A percentile compares a stretch with the other conserved stretches of the same genome.
These are phyloP conservation scores for Fusarium tanahbumbuense DNA, from an alignment of 2,329 filamentous ascomycete genomes.

Conservation along the genomic window DNA sequence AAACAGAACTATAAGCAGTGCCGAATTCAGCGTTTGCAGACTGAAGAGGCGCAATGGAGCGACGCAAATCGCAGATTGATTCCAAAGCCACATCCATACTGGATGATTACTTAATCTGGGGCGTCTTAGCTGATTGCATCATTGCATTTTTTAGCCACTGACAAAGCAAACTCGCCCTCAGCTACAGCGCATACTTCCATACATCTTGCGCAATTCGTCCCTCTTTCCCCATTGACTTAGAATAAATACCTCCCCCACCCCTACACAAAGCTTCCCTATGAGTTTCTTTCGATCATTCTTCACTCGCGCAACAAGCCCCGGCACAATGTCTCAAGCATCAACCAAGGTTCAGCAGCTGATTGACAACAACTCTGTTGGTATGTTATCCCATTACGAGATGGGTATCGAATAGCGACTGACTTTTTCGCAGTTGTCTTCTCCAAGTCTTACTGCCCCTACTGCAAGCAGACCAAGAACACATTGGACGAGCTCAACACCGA, in stretches of 20 bases:
- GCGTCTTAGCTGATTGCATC: conserved; percentile 40
- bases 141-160: conserved; percentile 34
- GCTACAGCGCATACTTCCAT: conserved; percentile 5
- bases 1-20: not conserved
- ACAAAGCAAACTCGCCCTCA: conserved; percentile 37
- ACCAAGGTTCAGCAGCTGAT: conserved; percentile 88
- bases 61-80: conserved; percentile 4
- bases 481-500: conserved; percentile 78
- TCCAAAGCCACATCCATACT: not conserved
- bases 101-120: conserved; percentile 22
- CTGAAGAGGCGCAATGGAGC: not conserved
- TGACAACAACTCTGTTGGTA: conserved; percentile 87
- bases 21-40: not conserved
- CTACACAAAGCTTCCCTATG: conserved; percentile 53
- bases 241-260: conserved; percentile 38
- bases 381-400: conserved; percentile 45
- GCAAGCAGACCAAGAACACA: conserved; percentile 79
- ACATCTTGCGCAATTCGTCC: conserved; percentile 23
- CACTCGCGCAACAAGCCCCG: conserved; percentile 67
- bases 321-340: conserved; percentile 84
- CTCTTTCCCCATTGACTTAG: conserved; percentile 11
- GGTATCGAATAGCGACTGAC: not conserved
- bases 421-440: conserved; percentile 82
- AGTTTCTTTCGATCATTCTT: conserved; percentile 82
- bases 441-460: conserved; percentile 98